Conservation (phyloP, 257 asterid species). For the Solanum pennellii region DNA sequence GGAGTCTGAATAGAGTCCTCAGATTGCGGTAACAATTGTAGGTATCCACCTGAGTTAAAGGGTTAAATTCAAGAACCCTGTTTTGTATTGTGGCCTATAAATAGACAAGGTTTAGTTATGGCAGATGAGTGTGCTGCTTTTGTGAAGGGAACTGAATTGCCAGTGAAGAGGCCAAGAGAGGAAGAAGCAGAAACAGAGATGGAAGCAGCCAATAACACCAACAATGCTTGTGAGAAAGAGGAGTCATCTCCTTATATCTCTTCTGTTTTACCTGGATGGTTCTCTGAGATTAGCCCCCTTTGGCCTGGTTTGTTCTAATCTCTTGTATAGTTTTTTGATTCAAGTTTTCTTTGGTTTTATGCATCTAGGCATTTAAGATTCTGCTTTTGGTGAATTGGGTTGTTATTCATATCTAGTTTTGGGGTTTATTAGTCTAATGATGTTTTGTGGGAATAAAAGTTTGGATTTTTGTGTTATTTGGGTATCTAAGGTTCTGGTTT, state of each 20-base stretch:
- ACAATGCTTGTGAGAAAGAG: conserved; percentile 4
- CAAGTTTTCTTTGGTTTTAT: not conserved
- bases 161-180: conserved; percentile 3
- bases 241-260: conserved; percentile 27
- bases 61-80: not conserved
- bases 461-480: too few relatives aligned
- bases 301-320: conserved; percentile 65
- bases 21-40: not conserved
- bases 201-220: conserved; percentile 18
- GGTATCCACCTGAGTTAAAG: not conserved
- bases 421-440: too few relatives aligned
- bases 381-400: too few relatives aligned
- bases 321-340: not conserved
- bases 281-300: conserved; percentile 90
- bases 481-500: not conserved
- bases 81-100: not conserved
- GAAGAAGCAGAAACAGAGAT: conserved; percentile 16
- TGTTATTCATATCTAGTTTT: too few relatives aligned
- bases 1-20: not conserved
- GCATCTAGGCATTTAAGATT: not conserved
- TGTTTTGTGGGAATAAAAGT: too few relatives aligned
- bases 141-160: conserved; percentile 1
- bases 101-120: not conserved
- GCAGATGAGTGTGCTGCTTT: not conserved
- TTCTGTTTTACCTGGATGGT: conserved; percentile 86